Evolutionary conservation across 176 grass and related monocot genomes (phyloP).

Genomic region (Musa beccarii): DNA sequence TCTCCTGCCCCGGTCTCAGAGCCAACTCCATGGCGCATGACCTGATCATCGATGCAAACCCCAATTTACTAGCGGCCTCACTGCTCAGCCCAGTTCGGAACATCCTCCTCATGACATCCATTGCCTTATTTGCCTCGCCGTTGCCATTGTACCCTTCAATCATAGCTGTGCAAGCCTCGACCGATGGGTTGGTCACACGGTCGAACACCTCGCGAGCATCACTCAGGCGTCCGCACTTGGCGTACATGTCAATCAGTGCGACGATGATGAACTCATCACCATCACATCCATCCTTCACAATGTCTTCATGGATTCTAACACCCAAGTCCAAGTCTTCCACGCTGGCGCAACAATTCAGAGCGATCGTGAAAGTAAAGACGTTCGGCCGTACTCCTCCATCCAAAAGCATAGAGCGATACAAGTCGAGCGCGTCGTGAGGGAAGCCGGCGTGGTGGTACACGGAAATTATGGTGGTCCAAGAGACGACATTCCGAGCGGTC

Average conservation of each 20-base stretch:
- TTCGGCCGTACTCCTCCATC: conserved; percentile 14
- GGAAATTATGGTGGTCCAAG: conserved; percentile 22
- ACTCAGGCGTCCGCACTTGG: conserved; percentile 9
- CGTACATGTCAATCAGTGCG: conserved; percentile 23
- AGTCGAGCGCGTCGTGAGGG: conserved; percentile 10
- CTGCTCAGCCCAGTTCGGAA: neutral
- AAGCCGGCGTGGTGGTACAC: conserved; percentile 20
- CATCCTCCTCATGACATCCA: conserved; percentile 15
- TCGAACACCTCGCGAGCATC: conserved; percentile 18
- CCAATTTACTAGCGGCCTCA: conserved; percentile 2
- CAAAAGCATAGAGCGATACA: conserved; percentile 6
- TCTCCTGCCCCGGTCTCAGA: conserved; percentile 18
- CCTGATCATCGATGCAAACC: conserved; percentile 14
- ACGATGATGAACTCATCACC: conserved; percentile 9
- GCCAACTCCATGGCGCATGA: conserved; percentile 12
- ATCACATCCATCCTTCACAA: conserved; percentile 6
- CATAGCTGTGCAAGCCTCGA: conserved; percentile 23
- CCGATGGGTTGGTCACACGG: neutral
- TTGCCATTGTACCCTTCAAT: conserved; percentile 16
- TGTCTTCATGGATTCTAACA: conserved; percentile 5
- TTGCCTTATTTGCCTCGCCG: conserved; percentile 7
- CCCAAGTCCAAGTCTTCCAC: conserved; percentile 17
- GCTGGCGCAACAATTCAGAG: conserved; percentile 14
- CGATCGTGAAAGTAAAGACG: conserved; percentile 19
- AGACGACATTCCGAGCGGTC: conserved; percentile 1